A percentile compares a stretch with the other conserved stretches of the same genome.
phyloP scores from a whole-genome alignment of 371 early-diverging fungal genomes.

The Syncephalastrum racemosum region DNA sequence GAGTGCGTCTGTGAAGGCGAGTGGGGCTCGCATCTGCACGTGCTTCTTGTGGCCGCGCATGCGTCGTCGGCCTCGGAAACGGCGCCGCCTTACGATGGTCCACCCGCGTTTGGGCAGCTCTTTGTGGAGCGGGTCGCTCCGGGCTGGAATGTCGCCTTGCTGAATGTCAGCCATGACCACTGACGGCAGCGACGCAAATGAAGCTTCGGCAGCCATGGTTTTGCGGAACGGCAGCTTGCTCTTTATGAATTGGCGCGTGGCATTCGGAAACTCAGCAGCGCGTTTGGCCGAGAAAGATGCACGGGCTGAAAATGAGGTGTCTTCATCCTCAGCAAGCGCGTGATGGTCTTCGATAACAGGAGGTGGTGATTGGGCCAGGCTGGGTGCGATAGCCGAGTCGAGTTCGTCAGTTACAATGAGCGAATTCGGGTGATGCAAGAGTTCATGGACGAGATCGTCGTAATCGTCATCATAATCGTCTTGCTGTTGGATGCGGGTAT shows the following conservation, averaged over 20 bases:
- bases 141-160: constrained; percentile 33
- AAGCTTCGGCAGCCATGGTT: constrained; percentile 21
- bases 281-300: constrained; percentile 23
- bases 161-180: constrained; percentile 49
- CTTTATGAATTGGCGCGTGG: constrained; percentile 35
- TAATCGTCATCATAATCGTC: constrained; percentile 40
- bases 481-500: constrained; percentile 35
- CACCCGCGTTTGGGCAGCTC: constrained; percentile 32
- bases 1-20: constrained; percentile 9
- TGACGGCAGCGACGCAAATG: constrained; percentile 34
- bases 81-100: constrained; percentile 36
- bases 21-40: neutral
- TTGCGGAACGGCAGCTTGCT: constrained; percentile 39
- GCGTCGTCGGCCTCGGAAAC: constrained; percentile 29
- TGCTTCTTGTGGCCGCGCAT: constrained; percentile 18
- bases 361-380: constrained; percentile 15
- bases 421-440: constrained; percentile 35
- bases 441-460: constrained; percentile 22
- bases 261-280: constrained; percentile 26
- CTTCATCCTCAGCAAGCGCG: constrained; percentile 7
- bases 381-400: constrained; percentile 28
- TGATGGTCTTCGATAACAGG: constrained; percentile 5
- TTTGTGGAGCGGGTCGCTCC: constrained; percentile 11
- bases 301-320: constrained; percentile 22
- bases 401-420: constrained; percentile 33